Conservation (phyloP, 2,329 filamentous ascomycete species). For the Xylaria multiplex region DNA sequence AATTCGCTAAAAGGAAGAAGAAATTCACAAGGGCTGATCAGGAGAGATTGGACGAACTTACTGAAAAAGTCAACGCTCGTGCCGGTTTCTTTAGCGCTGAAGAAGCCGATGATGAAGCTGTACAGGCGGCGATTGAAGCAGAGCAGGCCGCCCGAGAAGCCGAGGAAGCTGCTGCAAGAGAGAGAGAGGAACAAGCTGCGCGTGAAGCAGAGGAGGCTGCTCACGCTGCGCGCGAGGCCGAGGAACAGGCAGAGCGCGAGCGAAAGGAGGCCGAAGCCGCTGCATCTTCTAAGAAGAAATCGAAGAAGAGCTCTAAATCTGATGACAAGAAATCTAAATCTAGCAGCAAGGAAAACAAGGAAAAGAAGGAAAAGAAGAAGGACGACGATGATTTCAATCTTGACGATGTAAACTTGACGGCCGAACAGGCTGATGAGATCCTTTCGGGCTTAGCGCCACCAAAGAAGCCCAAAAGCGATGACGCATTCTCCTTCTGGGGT, state of each 20-base stretch:
- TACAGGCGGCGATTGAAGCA: neutral
- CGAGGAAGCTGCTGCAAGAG: constrained; percentile 35
- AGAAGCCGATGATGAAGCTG: constrained; percentile 33
- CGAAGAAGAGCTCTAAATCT: constrained; percentile 52
- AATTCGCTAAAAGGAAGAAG: constrained; percentile 20
- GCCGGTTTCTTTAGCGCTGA: neutral
- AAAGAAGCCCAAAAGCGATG: constrained; percentile 46
- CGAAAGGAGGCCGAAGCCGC: constrained; percentile 48
- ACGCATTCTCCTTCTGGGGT: constrained; percentile 69
- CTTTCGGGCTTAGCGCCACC: constrained; percentile 42
- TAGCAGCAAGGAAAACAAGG: constrained; percentile 44
- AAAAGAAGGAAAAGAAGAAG: constrained; percentile 40
- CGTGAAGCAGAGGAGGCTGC: constrained; percentile 44
- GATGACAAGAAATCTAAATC: constrained; percentile 52
- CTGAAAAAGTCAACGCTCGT: constrained; percentile 29
- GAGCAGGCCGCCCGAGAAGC: constrained; percentile 29
- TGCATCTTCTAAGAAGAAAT: constrained; percentile 51
- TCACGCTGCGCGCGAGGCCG: constrained; percentile 43
- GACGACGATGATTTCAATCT: constrained; percentile 46
- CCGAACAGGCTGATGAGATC: constrained; percentile 47
- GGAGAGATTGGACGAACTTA: constrained; percentile 31
- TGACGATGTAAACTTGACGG: constrained; percentile 47
- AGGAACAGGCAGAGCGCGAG: constrained; percentile 45
- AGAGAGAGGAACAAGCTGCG: constrained; percentile 37
- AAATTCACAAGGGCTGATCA: constrained; percentile 19